phyloP scores from a whole-genome alignment of 306 rosid genomes.

The Carpinus viminea region DNA sequence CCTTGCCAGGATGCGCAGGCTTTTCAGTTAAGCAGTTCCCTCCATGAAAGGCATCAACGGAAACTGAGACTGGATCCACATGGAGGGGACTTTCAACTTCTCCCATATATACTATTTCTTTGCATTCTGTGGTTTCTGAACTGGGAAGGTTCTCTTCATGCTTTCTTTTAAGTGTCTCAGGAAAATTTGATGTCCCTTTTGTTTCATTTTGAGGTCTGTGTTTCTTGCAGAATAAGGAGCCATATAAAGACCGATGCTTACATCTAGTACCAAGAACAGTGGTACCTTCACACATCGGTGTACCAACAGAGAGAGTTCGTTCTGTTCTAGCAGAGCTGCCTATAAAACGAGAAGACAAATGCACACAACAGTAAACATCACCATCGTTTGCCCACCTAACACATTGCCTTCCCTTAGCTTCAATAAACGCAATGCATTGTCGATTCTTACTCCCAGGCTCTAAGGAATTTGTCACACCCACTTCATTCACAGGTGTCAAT shows the following conservation, averaged over 20 bases:
- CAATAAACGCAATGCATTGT: slow-evolving; percentile 86
- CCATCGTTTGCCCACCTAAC: slow-evolving; percentile 99
- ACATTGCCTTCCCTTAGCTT: slow-evolving; percentile 96
- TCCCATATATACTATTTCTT: slow-evolving; percentile 50
- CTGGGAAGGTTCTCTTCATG: slow-evolving; percentile 49
- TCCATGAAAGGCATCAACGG: slow-evolving; percentile 39
- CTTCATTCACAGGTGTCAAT: slow-evolving; percentile 58
- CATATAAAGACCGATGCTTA: slow-evolving; percentile 86
- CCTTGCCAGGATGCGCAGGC: slow-evolving; percentile 43
- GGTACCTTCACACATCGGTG: slow-evolving; percentile 95
- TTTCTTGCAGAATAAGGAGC: slow-evolving; percentile 83
- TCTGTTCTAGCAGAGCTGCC: slow-evolving; percentile 66
- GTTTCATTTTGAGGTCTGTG: slow-evolving; percentile 71
- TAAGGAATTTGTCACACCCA: slow-evolving; percentile 36
- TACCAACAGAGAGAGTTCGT: slow-evolving; percentile 52
- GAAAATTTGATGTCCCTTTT: slow-evolving; percentile 34
- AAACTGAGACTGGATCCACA: slow-evolving; percentile 54
- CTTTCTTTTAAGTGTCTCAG: slow-evolving; percentile 64
- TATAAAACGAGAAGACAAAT: slow-evolving; percentile 82
- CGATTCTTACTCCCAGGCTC: slow-evolving; percentile 71
- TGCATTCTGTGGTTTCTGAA: slow-evolving; percentile 48
- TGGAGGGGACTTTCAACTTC: slow-evolving; percentile 60
- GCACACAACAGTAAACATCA: slow-evolving; percentile 97
- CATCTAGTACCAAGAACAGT: slow-evolving; percentile 95
- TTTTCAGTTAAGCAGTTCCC: slow-evolving; percentile 44